A percentile compares a stretch with the other conserved stretches of the same genome.
phyloP scores from a whole-genome alignment of 1,139 yeast genomes.

The Debaryomyces sp. region DNA sequence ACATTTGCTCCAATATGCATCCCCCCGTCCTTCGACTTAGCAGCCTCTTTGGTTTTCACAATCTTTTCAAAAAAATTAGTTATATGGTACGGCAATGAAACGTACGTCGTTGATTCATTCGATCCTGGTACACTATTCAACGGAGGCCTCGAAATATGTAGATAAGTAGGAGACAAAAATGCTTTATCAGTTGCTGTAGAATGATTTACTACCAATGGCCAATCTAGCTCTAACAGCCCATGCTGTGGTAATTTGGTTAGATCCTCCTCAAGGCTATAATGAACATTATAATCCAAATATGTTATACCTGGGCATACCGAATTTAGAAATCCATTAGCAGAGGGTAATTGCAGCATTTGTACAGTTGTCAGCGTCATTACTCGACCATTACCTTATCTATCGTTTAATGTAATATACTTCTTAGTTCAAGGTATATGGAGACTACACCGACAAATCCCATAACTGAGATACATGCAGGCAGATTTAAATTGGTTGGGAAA shows the following conservation, averaged over 20 bases:
- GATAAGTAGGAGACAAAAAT: constrained; percentile 29
- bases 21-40: constrained; percentile 43
- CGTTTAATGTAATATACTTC: background rate
- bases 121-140: constrained; percentile 20
- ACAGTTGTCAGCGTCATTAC: constrained; percentile 12
- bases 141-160: constrained; percentile 45
- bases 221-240: constrained; percentile 18
- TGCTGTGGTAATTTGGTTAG: constrained; percentile 4
- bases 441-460: background rate
- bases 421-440: background rate
- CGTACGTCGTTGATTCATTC: constrained; percentile 46
- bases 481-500: background rate
- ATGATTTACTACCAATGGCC: constrained; percentile 31
- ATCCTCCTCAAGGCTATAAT: constrained; percentile 25
- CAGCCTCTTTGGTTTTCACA: constrained; percentile 30
- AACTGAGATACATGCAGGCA: background rate
- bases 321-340: constrained; percentile 33
- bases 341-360: constrained; percentile 21
- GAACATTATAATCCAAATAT: constrained; percentile 37
- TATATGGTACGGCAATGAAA: constrained; percentile 46
- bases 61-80: constrained; percentile 33
- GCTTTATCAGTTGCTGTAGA: constrained; percentile 17
- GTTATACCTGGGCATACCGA: constrained; percentile 45
- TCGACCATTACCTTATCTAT: background rate
- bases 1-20: constrained; percentile 59